These are phyloP conservation scores for Huntiella savannae DNA, from an alignment of 2,329 filamentous ascomycete species.

Conservation along the genomic window DNA sequence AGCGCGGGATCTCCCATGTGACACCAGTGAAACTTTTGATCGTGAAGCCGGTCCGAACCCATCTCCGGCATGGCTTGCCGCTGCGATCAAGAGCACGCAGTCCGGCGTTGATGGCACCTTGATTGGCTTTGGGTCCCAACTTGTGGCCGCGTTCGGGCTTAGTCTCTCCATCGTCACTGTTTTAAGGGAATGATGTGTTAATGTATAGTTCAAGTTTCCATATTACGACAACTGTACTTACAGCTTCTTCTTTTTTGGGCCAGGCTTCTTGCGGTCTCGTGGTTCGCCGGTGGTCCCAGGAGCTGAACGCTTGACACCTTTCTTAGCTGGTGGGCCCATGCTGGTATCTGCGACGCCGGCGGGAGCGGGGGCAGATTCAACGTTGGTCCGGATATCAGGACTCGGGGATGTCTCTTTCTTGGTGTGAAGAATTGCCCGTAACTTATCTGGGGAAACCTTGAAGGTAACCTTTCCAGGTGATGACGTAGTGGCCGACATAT, in stretches of 20 bases:
- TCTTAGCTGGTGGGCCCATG: conserved; percentile 57
- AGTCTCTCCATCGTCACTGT: conserved; percentile 40
- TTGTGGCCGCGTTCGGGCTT: conserved; percentile 45
- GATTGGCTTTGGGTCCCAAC: conserved; percentile 88
- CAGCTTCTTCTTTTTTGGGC: conserved; percentile 83
- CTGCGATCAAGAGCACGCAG: conserved; percentile 84
- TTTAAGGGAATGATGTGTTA: conserved; percentile 14
- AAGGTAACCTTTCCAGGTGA: conserved; percentile 29
- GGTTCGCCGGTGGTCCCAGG: conserved; percentile 42
- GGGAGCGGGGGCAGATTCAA: background rate
- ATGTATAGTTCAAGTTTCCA: conserved; percentile 3
- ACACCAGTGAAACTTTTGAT: conserved; percentile 89
- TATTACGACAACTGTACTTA: conserved; percentile 48
- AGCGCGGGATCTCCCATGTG: conserved; percentile 62
- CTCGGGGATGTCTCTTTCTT: conserved; percentile 25
- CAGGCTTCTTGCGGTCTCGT: conserved; percentile 71
- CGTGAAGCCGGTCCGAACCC: conserved; percentile 64
- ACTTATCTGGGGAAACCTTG: conserved; percentile 28
- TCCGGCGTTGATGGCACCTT: conserved; percentile 91
- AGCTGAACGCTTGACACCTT: conserved; percentile 52
- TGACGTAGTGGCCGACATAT: conserved; percentile 13
- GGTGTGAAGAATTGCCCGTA: conserved; percentile 29
- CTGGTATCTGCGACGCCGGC: conserved; percentile 23
- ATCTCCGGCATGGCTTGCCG: conserved; percentile 80
- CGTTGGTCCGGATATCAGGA: conserved; percentile 20